Conservation (phyloP, 2,329 filamentous ascomycete species). For the Celoporthe dispersa region DNA sequence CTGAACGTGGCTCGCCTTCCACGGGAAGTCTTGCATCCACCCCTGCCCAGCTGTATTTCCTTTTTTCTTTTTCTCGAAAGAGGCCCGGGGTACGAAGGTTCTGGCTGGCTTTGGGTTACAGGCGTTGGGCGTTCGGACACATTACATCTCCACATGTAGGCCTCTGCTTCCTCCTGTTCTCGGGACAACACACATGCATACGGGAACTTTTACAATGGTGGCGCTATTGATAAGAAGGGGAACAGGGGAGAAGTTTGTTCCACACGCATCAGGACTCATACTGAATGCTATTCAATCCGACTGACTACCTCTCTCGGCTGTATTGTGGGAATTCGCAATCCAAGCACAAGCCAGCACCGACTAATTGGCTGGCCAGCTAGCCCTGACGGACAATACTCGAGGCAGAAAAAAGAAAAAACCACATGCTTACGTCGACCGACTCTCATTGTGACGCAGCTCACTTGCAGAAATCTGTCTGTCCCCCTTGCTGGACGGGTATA, state of each 20-base stretch:
- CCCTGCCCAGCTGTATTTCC: neutral
- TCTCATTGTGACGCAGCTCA: neutral
- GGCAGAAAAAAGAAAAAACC: neutral
- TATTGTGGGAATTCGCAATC: neutral
- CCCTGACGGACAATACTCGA: neutral
- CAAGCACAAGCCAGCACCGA: neutral
- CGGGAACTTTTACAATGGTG: neutral
- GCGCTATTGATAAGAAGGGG: neutral
- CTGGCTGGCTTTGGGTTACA: neutral
- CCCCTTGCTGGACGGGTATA: constrained; percentile 18
- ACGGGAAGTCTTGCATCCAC: no score
- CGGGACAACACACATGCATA: neutral
- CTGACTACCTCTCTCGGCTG: neutral
- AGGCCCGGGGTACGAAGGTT: neutral
- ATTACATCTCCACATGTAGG: neutral
- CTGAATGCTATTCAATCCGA: neutral
- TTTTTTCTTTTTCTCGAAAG: no score
- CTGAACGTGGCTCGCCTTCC: constrained; percentile 18
- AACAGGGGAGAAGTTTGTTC: neutral
- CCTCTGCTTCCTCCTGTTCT: neutral
- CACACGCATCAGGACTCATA: neutral
- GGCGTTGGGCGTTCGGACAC: neutral
- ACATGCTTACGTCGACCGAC: neutral
- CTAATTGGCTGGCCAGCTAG: no score
- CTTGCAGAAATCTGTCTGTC: neutral